Evolutionary conservation across 352 stramenopile species (phyloP).

Genomic region (Salisapilia sapeloensis): DNA sequence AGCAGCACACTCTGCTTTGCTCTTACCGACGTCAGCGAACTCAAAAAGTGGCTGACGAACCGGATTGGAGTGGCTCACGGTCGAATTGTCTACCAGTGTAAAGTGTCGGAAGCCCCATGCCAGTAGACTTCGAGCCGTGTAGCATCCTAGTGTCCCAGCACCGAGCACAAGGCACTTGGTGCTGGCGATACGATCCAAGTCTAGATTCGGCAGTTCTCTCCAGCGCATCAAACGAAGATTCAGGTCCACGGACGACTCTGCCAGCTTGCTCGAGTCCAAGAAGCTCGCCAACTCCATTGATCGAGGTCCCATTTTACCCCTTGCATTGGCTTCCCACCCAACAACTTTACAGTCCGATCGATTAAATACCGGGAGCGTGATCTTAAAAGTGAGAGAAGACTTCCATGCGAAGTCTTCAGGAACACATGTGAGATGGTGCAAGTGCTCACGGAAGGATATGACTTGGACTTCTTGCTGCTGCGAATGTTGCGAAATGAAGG

Average conservation of each 20-base stretch:
- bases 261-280: conserved; percentile 78
- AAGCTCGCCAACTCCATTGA: conserved; percentile 57
- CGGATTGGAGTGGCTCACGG: conserved; percentile 96
- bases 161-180: conserved; percentile 94
- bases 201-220: conserved; percentile 88
- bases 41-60: conserved; percentile 95
- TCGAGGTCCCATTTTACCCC: conserved; percentile 52
- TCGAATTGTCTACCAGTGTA: conserved; percentile 95
- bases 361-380: conserved; percentile 10
- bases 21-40: conserved; percentile 87
- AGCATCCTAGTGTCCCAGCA: conserved; percentile 93
- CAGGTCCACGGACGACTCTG: conserved; percentile 92
- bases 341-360: conserved; percentile 18
- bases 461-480: conserved; percentile 17
- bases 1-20: conserved; percentile 90
- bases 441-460: conserved; percentile 55
- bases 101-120: conserved; percentile 96
- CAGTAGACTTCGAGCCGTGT: conserved; percentile 88
- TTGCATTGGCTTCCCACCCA: conserved; percentile 62
- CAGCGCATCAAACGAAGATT: conserved; percentile 99
- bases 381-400: conserved; percentile 36
- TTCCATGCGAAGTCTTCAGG: conserved; percentile 28
- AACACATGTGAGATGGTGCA: conserved; percentile 23
- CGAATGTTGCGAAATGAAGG: conserved; percentile 24
- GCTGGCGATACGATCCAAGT: conserved; percentile 80